Conservation (phyloP, 1,284 basidiomycete genomes). For the Ceratobasidium theobromae region DNA sequence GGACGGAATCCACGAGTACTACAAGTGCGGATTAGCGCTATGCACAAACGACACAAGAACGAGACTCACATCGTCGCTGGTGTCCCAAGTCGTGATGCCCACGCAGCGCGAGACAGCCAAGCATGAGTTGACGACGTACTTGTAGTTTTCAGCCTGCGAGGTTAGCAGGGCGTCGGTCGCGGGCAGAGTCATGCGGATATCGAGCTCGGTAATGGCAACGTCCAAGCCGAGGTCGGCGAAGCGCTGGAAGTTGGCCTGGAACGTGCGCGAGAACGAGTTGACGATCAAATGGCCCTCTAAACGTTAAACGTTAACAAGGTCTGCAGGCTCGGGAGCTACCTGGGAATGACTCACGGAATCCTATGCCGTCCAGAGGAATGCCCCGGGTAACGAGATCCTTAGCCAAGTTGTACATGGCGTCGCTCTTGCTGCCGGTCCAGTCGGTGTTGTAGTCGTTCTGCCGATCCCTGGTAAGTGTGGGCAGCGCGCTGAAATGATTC, state of each 20-base stretch:
- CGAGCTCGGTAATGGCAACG: slow-evolving; percentile 47
- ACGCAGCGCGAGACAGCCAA: slow-evolving; percentile 39
- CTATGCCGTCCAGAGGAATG: slow-evolving; percentile 54
- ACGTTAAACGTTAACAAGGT: no score
- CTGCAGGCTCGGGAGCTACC: neutral
- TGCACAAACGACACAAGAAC: neutral
- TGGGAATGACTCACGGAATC: slow-evolving; percentile 42
- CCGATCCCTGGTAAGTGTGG: neutral
- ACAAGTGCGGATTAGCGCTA: neutral
- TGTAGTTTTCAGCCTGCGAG: slow-evolving; percentile 54
- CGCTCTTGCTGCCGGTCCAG: slow-evolving; percentile 47
- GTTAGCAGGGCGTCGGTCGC: slow-evolving; percentile 49
- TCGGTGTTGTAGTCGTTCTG: slow-evolving; percentile 32
- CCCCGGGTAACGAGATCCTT: slow-evolving; percentile 47
- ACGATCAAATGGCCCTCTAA: slow-evolving; percentile 51
- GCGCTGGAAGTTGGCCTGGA: slow-evolving; percentile 49
- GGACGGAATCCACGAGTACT: slow-evolving; percentile 41
- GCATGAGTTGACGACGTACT: slow-evolving; percentile 51
- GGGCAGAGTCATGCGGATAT: slow-evolving; percentile 50
- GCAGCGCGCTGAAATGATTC: neutral
- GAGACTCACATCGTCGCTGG: slow-evolving; percentile 33
- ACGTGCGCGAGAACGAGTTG: slow-evolving; percentile 46
- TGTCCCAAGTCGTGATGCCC: slow-evolving; percentile 33
- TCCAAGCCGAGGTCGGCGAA: slow-evolving; percentile 56
- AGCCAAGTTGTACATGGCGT: slow-evolving; percentile 51